Evolutionary conservation across 176 grass and related monocot species (phyloP).

Genomic region (Typha latifolia): DNA sequence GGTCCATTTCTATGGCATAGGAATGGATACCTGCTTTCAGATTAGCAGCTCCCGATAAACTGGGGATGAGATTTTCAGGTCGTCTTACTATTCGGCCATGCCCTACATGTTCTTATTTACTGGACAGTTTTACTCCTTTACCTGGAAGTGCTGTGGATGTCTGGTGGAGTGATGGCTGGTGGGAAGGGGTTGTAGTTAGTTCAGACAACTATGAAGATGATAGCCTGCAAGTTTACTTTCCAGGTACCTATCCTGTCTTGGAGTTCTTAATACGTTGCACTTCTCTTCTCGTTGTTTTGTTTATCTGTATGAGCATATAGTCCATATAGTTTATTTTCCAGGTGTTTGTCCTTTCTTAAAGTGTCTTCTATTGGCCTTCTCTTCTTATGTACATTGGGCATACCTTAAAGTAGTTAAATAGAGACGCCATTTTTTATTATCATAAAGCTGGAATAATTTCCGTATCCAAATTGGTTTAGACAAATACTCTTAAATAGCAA

Average conservation of each 20-base stretch:
- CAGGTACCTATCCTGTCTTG: constrained; percentile 16
- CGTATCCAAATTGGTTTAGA: no score
- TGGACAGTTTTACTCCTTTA: constrained; percentile 27
- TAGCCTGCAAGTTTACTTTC: constrained; percentile 52
- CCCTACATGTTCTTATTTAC: constrained; percentile 36
- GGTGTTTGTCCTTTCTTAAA: constrained; percentile 10
- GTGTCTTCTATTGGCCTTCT: constrained; percentile 16
- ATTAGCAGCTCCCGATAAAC: constrained; percentile 67
- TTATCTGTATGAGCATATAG: not conserved
- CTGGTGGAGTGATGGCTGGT: constrained; percentile 87
- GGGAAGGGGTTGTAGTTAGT: constrained; percentile 72
- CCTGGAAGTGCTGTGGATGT: constrained; percentile 71
- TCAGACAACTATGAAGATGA: constrained; percentile 27
- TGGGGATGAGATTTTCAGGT: constrained; percentile 52
- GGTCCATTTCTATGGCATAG: constrained; percentile 28
- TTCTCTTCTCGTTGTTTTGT: not conserved
- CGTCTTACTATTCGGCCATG: constrained; percentile 57
- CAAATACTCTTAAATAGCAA: no score
- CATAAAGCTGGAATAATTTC: not conserved
- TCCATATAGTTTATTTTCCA: constrained; percentile 23
- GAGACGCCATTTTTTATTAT: not conserved
- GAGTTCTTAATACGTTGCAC: not conserved
- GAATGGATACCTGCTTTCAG: constrained; percentile 59
- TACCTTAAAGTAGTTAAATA: constrained; percentile 2
- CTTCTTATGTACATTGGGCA: not conserved